These are phyloP conservation scores for Coemansia sp. DNA, from an alignment of 192 early-diverging fungal genomes.

Conservation along the genomic window DNA sequence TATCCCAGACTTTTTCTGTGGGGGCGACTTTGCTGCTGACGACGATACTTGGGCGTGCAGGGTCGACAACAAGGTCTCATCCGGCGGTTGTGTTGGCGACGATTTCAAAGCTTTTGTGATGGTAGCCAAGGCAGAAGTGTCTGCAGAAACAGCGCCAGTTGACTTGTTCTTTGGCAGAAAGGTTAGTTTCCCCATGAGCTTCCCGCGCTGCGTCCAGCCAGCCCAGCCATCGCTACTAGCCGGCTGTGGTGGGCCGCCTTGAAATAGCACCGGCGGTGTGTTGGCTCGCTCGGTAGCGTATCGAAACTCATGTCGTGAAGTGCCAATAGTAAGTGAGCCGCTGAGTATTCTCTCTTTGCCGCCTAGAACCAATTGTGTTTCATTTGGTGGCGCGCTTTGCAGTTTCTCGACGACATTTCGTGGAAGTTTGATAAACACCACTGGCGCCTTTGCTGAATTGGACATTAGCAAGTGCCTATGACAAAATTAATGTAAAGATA, in stretches of 20 bases:
- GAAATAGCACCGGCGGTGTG: slow-evolving; percentile 35
- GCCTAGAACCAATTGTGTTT: slow-evolving; percentile 31
- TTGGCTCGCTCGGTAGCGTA: slow-evolving; percentile 37
- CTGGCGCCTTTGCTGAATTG: slow-evolving; percentile 15
- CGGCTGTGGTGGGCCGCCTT: slow-evolving; percentile 19
- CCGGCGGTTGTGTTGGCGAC: neutral
- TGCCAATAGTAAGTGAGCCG: slow-evolving; percentile 24
- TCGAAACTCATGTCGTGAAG: slow-evolving; percentile 35
- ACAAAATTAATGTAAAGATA: neutral
- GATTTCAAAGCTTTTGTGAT: neutral
- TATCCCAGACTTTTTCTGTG: slow-evolving; percentile 50
- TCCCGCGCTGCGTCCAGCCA: slow-evolving; percentile 37
- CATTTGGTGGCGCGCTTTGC: slow-evolving; percentile 12
- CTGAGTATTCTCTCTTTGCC: slow-evolving; percentile 44
- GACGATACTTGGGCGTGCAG: neutral
- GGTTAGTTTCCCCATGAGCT: slow-evolving; percentile 39
- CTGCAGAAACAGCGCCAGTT: neutral
- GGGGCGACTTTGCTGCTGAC: slow-evolving; percentile 10
- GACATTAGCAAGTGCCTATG: slow-evolving; percentile 7
- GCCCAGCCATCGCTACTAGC: slow-evolving; percentile 22
- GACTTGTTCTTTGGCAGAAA: slow-evolving; percentile 9
- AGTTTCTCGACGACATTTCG: slow-evolving; percentile 39
- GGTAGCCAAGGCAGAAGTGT: neutral
- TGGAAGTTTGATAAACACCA: slow-evolving; percentile 38
- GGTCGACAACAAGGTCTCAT: neutral